Base-by-base conservation (phyloP, 1,284 basidiomycete species). In the Boletus sp. region DNA sequence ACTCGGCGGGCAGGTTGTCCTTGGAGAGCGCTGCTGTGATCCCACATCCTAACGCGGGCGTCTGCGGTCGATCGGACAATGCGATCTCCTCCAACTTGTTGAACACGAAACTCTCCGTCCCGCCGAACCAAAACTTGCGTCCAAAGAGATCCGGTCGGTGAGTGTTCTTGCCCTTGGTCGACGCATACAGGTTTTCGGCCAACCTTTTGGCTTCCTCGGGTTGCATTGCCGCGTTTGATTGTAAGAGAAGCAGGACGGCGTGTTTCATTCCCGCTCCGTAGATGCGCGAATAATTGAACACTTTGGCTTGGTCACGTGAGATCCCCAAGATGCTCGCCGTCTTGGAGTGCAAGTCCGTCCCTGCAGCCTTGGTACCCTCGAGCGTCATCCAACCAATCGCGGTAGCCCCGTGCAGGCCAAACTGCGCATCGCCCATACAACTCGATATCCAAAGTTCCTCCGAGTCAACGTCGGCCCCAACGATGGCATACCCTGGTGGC, bases 351-450 rank as follows among this genome's bases (percentile, higher is more conserved):
- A 99, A 77, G 75, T 99, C 97, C 3, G 96, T 99, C 7, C 95
- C 96, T 0, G 91, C 89, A 0, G 89, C 83, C 75, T 99, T 99
- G n/a, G 96, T 98, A 1, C 97, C 97, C 74, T 99, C 97, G 29
- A 99, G 84, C 13, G 96, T 99, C 96, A 99, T 99, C 97, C 96
- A 99, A 0, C 96, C 97, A 47, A 99, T 89, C 1, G 96, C 95
- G 1, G 96, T 98, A 4, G 95, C 94, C 18, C 97, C 96, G 66
- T 99, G 96, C 58, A 98, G 76, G 9, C 96, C 97, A 71, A 99
- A 98, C 75, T 99, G 96, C 0, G 96, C 94, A 70, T 99, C 97
- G 4, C 96, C 96, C 94, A 98, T 97, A 60, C 95, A 94, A 68
- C 93, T 96, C 48, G 96, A 97, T 65, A 99, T 99, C 97, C 97